Conservation (phyloP, 164 flowering plant species). For the Nymphaea colorata region DNA sequence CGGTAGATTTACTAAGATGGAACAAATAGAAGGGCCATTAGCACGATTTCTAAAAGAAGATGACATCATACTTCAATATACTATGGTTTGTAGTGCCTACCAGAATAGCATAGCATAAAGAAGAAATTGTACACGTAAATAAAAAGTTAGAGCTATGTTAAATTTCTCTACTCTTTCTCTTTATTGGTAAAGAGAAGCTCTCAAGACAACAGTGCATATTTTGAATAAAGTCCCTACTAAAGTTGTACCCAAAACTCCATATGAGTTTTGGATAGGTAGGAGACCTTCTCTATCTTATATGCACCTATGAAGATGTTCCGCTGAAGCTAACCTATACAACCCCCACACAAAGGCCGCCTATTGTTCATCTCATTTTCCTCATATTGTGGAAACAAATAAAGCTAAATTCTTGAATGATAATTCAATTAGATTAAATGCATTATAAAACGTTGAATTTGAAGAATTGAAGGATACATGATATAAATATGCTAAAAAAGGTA, state of each 20-base stretch:
- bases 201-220: background rate
- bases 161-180: background rate
- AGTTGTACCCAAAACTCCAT: too few species aligned
- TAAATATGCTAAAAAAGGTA: background rate
- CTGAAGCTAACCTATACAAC: background rate
- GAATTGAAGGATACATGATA: too few species aligned
- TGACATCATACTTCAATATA: conserved; percentile 1
- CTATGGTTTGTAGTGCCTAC: background rate
- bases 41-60: background rate
- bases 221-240: background rate
- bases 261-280: conserved; percentile 2
- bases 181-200: background rate
- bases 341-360: background rate
- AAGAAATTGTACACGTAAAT: too few species aligned
- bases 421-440: background rate
- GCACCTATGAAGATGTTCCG: conserved; percentile 1
- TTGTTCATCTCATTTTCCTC: background rate
- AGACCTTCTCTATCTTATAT: background rate
- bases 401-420: background rate
- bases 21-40: conserved; percentile 3
- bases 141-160: background rate
- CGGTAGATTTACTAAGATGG: background rate
- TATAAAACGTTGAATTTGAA: too few species aligned
- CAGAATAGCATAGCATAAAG: background rate
- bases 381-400: background rate